phyloP scores from a whole-genome alignment of 768 basidiomycete genomes.

The Fibroporia radiculosa region DNA sequence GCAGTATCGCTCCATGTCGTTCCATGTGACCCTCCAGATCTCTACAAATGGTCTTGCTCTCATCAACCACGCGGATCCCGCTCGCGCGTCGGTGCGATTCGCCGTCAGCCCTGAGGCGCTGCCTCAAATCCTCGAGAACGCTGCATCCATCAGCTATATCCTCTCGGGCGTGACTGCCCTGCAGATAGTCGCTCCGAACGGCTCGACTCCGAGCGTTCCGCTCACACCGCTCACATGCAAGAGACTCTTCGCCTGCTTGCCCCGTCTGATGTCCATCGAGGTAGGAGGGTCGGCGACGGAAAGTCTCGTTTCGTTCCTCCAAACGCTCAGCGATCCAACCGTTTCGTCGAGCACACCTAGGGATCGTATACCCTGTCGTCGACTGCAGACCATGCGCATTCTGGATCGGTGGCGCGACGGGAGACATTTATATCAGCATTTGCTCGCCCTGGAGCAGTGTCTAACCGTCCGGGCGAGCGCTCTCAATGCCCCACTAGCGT shows the following conservation, averaged over 20 bases:
- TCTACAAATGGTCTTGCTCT: neutral
- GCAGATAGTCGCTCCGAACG: neutral
- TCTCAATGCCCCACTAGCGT: neutral
- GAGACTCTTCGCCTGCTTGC: neutral
- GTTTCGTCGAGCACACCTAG: neutral
- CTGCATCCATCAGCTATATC: neutral
- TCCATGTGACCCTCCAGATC: neutral
- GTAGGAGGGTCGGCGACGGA: neutral
- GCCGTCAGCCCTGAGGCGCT: conserved; percentile 1
- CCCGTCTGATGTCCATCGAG: neutral
- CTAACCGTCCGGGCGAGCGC: neutral
- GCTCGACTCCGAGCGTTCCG: neutral
- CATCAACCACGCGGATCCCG: neutral
- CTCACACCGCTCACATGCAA: neutral
- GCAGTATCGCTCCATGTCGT: neutral
- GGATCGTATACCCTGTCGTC: neutral
- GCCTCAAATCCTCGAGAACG: neutral
- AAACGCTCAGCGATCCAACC: neutral
- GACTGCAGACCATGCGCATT: neutral
- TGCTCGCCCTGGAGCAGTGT: neutral
- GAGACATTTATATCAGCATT: too few species aligned
- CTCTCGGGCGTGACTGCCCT: neutral
- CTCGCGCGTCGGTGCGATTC: neutral
- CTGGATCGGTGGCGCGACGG: neutral
- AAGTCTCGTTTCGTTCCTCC: neutral